Evolutionary conservation across 352 stramenopile genomes (phyloP).

Genomic region (Saprolegnia diclina): DNA sequence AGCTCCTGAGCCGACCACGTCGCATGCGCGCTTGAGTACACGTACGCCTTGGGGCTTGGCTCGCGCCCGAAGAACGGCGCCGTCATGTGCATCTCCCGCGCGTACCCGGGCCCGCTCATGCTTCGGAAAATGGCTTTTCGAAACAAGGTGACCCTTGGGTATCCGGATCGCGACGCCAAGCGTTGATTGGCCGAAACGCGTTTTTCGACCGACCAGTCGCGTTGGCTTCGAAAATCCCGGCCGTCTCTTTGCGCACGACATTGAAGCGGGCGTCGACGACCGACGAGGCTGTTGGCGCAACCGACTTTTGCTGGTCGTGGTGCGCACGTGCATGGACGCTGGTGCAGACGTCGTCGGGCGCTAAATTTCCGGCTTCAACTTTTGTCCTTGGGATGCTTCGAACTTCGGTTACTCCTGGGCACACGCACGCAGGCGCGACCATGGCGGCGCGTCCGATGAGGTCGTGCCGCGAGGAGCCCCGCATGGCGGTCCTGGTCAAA

Average conservation of each 20-base stretch:
- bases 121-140: neutral
- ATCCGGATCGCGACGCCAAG: neutral
- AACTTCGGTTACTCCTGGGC: neutral
- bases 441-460: no score
- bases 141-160: neutral
- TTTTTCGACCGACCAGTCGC: neutral
- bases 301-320: no score
- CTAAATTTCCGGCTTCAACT: neutral
- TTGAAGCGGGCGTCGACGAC: no score
- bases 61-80: neutral
- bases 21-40: conserved; percentile 57
- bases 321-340: no score
- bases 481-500: no score
- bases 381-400: neutral
- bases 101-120: neutral
- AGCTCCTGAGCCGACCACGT: conserved; percentile 58
- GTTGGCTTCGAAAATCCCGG: no score
- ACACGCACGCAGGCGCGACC: no score
- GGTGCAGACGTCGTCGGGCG: no score
- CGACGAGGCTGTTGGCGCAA: no score
- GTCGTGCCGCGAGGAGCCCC: no score
- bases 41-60: conserved; percentile 13
- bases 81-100: no score
- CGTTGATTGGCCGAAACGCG: neutral
- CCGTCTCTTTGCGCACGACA: no score